Base-by-base conservation (phyloP, 257 asterid species). In the Pogostemon cablin region DNA sequence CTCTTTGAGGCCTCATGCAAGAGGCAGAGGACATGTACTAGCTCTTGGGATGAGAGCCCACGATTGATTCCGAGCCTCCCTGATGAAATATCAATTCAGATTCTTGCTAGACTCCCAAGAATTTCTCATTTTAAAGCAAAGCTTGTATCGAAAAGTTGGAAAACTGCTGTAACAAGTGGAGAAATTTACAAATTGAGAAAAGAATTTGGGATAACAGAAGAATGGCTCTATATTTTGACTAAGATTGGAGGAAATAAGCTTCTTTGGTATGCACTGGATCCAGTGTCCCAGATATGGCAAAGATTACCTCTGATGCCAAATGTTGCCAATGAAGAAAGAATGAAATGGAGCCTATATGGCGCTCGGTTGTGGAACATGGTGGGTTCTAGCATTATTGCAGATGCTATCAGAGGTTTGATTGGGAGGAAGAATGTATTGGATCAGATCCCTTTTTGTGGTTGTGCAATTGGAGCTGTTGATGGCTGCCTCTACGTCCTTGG, bases 401-500 rank as follows among this genome's bases (percentile, higher is more conserved):
- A 84, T 76, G 83, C 91, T 72, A 73, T 89, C 52, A 77, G 86
- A 83, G 85, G 88, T 57, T 91, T 84, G 92, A 81, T 91, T 58
- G 88, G 96, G 56, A 88, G 81, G 75, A 87, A 80, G 78, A 86
- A 77, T 37, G 78, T 79, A 8, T 48, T 84, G 69, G 93, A 86
- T 67, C 89, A 86, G 42, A 85, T 80, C 41, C 90, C 91, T 1
- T 91, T 78, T 78, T 89, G 97, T 77, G 98, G 96, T 58, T 84
- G 93, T 83, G 88, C 96, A 42, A 79, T 87, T n/a, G 97, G 96
- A 79, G 90, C 92, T 5, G 82, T 91, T 32, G 87, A 86, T 72
- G 96, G 95, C 60, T 81, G 86, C 77, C 95, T 91, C 54, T 91
- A 91, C n/a, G 95, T 86, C n/a, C 47, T 88, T 56, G 96, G 96